Percentiles rank a stretch among this genome's conserved stretches.
Evolutionary conservation across 352 stramenopile genomes (phyloP).

Genomic region (Pythium graminicola): DNA sequence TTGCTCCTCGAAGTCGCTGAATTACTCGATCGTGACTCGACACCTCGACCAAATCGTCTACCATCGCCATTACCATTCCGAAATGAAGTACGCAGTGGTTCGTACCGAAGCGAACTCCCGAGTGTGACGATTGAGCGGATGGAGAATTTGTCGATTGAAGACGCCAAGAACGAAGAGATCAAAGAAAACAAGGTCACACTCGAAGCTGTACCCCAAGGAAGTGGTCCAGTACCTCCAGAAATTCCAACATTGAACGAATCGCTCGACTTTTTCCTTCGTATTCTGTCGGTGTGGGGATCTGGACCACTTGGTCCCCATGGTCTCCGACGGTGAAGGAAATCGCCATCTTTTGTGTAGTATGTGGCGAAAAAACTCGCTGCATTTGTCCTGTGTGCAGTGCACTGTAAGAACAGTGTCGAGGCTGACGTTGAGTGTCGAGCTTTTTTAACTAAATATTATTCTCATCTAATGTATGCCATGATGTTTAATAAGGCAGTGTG

Average conservation of each 20-base stretch:
- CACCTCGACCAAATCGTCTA: background rate
- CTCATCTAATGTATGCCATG: no score
- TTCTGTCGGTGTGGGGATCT: constrained; percentile 9
- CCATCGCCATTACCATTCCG: constrained; percentile 3
- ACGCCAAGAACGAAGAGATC: constrained; percentile 4
- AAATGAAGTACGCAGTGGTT: constrained; percentile 7
- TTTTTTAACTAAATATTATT: constrained; percentile 22
- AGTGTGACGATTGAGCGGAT: constrained; percentile 11
- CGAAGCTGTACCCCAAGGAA: background rate
- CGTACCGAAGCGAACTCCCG: no score
- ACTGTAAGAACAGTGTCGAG: constrained; percentile 9
- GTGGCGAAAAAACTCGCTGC: background rate
- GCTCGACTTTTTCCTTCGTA: constrained; percentile 6
- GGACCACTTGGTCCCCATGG: constrained; percentile 2
- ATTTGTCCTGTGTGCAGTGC: constrained; percentile 7
- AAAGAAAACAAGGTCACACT: constrained; percentile 10
- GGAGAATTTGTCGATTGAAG: constrained; percentile 13
- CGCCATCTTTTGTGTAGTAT: background rate
- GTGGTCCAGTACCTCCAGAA: background rate
- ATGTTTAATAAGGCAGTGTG: no score
- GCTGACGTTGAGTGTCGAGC: background rate
- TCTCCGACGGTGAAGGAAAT: constrained; percentile 1
- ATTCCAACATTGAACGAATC: constrained; percentile 7
- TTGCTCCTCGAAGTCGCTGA: constrained; percentile 5
- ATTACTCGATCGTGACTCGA: constrained; percentile 8